Percentiles rank a stretch among this genome's conserved stretches.
phyloP scores from a whole-genome alignment of 179 eudicot species.

The Beta macrorhiza region DNA sequence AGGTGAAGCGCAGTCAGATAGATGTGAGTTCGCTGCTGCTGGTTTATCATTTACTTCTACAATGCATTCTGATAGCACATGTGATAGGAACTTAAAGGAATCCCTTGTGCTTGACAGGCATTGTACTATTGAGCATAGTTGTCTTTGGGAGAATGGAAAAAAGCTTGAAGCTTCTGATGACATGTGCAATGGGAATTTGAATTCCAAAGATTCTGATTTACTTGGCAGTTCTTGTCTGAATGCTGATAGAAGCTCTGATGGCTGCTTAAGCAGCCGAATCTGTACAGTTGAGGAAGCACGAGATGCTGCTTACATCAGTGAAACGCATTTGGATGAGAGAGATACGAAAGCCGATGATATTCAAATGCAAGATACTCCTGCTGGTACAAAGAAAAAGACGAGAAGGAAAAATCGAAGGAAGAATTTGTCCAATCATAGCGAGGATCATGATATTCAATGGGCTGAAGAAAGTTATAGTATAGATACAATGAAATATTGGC shows the following conservation, averaged over 20 bases:
- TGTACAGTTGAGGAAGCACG: slow-evolving; percentile 11
- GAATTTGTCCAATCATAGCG: slow-evolving; percentile 37
- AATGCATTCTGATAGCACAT: slow-evolving; percentile 1
- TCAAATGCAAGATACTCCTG: slow-evolving; percentile 23
- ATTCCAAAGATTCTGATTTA: neutral
- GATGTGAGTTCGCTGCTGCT: slow-evolving; percentile 23
- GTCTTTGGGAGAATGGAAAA: neutral
- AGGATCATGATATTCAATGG: slow-evolving; percentile 36
- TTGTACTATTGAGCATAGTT: neutral
- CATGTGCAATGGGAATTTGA: slow-evolving; percentile 4
- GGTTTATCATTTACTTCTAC: slow-evolving; percentile 17
- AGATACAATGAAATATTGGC: slow-evolving; percentile 72
- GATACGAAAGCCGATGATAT: slow-evolving; percentile 21
- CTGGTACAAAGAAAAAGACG: slow-evolving; percentile 41
- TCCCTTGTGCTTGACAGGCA: slow-evolving; percentile 20
- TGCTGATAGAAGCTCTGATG: neutral
- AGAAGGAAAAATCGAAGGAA: slow-evolving; percentile 47
- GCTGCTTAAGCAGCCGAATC: slow-evolving; percentile 18
- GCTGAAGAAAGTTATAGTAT: slow-evolving; percentile 35
- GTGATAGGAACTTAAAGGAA: slow-evolving; percentile 16
- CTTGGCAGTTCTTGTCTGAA: slow-evolving; percentile 14
- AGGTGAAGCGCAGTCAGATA: slow-evolving; percentile 25
- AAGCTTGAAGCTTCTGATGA: slow-evolving; percentile 7
- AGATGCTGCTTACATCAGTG: slow-evolving; percentile 20
- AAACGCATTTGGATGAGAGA: slow-evolving; percentile 9